Evolutionary conservation across 257 asterid species (phyloP), one percentile per base, ranked within the genome.

Genomic region (Petrea volubilis): DNA sequence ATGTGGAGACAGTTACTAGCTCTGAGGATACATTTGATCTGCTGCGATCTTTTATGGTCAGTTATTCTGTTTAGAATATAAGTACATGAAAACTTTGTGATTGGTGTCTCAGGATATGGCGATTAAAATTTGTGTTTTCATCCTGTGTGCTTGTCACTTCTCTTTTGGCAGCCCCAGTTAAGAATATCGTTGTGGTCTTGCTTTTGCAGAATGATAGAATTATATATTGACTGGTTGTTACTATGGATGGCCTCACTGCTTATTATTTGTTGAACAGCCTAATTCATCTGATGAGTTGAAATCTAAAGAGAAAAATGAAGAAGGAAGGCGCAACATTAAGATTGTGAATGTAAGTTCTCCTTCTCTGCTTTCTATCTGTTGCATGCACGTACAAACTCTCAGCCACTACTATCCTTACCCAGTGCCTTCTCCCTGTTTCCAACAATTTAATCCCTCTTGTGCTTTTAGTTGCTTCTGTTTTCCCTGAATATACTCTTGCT

Each of bases 1-100:
- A 82, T 58, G 90, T 91, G 76, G 96, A 94, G 87, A 91, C 97
- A 46, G 79, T 87, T 38, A 71, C 81, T 55, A 87, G 83, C 83
- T 76, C 96, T 6, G 81, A 75, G 74, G 86, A 86, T 60, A 82
- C 96, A 49, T 72, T 72, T 53, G 89, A 89, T 71, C 87, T 85
- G 67, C 77, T 91, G 77, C 87, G 77, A 62, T 80, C 89, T n/a
- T 80, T 86, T 57, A 82, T 86, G 98, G 98, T 94, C 33, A 83
- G 94, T 83, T 55, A 29, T 63, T 67, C 31, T 50, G 50, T 65
- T 5, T 61, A 21, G 61, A 15, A 20, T 62, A 49, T 71, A 33
- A 66, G 46, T 40, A 24, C 27, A 46, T 62, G 12, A 25, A 57
- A 38, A 60, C 49, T 29, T 12, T 71, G 29, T 50, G 63, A 12